phyloP scores from a whole-genome alignment of 805 yeast genomes.

The Cyberlindnera subsufficiens region DNA sequence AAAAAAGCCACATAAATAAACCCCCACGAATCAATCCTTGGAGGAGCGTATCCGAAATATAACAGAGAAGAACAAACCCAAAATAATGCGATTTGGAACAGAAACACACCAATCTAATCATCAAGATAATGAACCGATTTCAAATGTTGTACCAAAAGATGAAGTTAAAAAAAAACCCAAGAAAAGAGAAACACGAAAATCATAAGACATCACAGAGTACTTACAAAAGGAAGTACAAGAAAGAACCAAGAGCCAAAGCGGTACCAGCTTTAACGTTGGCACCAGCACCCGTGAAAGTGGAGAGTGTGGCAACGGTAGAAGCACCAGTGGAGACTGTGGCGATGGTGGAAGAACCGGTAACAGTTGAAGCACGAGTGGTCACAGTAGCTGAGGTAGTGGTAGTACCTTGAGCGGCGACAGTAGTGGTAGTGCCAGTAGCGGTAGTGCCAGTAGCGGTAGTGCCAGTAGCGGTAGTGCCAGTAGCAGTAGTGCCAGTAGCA shows the following conservation, averaged over 20 bases:
- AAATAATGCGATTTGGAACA: too few relatives aligned
- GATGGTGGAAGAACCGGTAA: too few relatives aligned
- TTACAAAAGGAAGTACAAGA: slow-evolving; percentile 25
- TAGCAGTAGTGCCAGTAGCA: slow-evolving; percentile 4
- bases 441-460: slow-evolving; percentile 1
- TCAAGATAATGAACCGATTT: neutral
- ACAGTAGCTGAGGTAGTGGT: slow-evolving; percentile 6
- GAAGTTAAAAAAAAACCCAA: neutral
- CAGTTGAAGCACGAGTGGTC: slow-evolving; percentile 6
- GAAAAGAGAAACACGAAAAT: neutral
- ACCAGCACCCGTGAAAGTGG: slow-evolving; percentile 18
- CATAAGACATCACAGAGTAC: neutral
- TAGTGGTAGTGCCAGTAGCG: slow-evolving; percentile 4
- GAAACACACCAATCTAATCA: too few relatives aligned
- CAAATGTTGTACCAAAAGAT: neutral
- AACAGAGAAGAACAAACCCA: too few relatives aligned
- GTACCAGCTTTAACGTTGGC: slow-evolving; percentile 19
- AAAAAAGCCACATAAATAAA: too few relatives aligned
- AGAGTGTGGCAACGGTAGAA: slow-evolving; percentile 4
- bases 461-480: neutral
- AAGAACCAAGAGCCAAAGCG: slow-evolving; percentile 25
- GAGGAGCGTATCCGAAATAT: too few relatives aligned
- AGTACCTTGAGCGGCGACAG: slow-evolving; percentile 2
- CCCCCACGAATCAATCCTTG: too few relatives aligned
- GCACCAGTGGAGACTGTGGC: slow-evolving; percentile 2